phyloP scores from a whole-genome alignment of 192 early-diverging fungal species.

The Coemansia aciculifera region DNA sequence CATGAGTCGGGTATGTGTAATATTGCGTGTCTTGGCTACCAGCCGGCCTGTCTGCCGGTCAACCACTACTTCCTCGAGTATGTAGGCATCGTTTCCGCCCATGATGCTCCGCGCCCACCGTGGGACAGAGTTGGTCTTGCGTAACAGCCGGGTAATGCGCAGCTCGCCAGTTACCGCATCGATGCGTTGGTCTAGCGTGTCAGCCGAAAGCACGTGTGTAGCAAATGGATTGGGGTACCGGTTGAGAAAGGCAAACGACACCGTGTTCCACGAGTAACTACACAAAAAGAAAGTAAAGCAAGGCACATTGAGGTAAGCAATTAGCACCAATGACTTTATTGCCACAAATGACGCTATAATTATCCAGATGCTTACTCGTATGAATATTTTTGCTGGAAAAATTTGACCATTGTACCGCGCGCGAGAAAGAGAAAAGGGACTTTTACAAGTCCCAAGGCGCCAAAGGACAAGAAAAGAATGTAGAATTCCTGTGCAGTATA shows the following conservation, averaged over 20 bases:
- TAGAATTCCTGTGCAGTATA: neutral
- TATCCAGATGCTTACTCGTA: conserved; percentile 61
- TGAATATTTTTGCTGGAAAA: conserved; percentile 75
- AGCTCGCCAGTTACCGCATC: conserved; percentile 78
- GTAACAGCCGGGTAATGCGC: conserved; percentile 82
- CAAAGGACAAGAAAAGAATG: neutral
- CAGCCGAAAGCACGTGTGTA: conserved; percentile 86
- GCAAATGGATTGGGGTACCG: conserved; percentile 99
- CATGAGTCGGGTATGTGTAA: conserved; percentile 91
- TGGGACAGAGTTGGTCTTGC: conserved; percentile 86
- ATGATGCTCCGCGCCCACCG: conserved; percentile 83
- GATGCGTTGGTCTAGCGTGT: conserved; percentile 87
- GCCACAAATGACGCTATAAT: neutral
- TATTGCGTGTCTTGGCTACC: conserved; percentile 81
- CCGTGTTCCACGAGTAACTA: conserved; percentile 74
- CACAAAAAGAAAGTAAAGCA: conserved; percentile 1
- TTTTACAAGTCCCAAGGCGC: neutral
- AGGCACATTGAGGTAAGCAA: no score
- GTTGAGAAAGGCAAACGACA: conserved; percentile 87
- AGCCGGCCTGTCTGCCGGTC: conserved; percentile 76
- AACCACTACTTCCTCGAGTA: conserved; percentile 87
- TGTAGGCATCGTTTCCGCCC: conserved; percentile 80
- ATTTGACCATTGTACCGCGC: conserved; percentile 67
- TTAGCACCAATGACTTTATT: neutral
- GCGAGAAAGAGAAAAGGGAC: neutral